A percentile compares a stretch with the other conserved stretches of the same genome.
phyloP scores from a whole-genome alignment of 768 basidiomycete species.

The Coprinopsis strossmayeri region DNA sequence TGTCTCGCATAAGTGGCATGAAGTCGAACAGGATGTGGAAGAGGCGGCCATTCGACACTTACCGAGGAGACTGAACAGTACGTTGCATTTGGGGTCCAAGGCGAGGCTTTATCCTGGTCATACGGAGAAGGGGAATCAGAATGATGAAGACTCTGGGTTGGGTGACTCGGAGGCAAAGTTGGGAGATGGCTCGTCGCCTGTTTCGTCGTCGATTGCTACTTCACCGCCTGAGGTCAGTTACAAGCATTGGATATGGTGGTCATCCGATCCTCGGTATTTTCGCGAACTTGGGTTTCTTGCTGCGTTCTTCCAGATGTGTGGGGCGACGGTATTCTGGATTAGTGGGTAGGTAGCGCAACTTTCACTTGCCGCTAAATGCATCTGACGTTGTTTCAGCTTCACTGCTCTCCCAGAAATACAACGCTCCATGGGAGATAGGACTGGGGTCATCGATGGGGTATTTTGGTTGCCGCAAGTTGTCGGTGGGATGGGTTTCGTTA shows the following conservation, averaged over 20 bases:
- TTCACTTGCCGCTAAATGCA: conserved; percentile 7
- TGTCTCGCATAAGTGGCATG: conserved; percentile 13
- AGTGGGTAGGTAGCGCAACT: conserved; percentile 26
- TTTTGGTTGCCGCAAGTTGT: conserved; percentile 62
- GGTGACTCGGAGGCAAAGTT: too few relatives aligned
- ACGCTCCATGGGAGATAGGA: conserved; percentile 19
- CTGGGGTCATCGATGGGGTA: conserved; percentile 35
- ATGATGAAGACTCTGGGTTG: too few relatives aligned
- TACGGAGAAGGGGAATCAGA: conserved; percentile 1
- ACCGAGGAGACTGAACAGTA: conserved; percentile 15
- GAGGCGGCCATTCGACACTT: conserved; percentile 7
- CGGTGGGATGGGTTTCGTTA: conserved; percentile 53
- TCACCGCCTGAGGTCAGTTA: conserved; percentile 2
- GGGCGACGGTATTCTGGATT: conserved; percentile 60
- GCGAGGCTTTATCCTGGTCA: too few relatives aligned
- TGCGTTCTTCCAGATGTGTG: conserved; percentile 44
- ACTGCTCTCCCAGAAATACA: conserved; percentile 32
- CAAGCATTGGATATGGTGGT: conserved; percentile 30
- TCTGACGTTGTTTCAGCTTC: conserved; percentile 20
- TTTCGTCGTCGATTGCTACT: too few relatives aligned
- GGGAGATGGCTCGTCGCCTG: too few relatives aligned
- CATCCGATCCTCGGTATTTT: conserved; percentile 28
- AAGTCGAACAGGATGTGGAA: not conserved
- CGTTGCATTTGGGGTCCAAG: too few relatives aligned
- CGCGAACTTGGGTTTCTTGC: conserved; percentile 44